Evolutionary conservation across 2,329 filamentous ascomycete genomes (phyloP).

Genomic region (Verticillium klebahnii): DNA sequence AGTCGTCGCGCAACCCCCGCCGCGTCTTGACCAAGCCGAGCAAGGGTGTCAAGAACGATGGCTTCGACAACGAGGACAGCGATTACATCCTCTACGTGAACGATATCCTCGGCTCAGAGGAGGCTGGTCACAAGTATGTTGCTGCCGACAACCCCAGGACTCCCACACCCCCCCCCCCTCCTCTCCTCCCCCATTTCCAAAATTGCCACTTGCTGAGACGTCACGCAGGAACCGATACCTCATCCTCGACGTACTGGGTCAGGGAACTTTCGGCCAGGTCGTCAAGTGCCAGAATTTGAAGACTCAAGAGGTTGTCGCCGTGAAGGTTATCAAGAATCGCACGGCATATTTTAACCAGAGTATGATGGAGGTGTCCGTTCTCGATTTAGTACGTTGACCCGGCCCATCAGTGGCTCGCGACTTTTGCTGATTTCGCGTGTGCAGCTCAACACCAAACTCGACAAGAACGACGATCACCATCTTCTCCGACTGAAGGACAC

Average conservation of each 20-base stretch:
- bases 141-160: neutral
- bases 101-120: conserved; percentile 95
- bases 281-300: conserved; percentile 99
- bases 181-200: too few relatives aligned
- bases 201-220: neutral
- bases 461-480: conserved; percentile 99
- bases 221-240: conserved; percentile 77
- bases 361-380: conserved; percentile 99
- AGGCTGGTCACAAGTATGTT: conserved; percentile 90
- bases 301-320: conserved; percentile 95
- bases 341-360: conserved; percentile 99
- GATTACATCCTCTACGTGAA: conserved; percentile 99
- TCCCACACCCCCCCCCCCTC: too few relatives aligned
- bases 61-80: conserved; percentile 97
- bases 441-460: conserved; percentile 93
- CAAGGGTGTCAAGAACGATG: conserved; percentile 97
- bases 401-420: neutral
- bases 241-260: conserved; percentile 92
- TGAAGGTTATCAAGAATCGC: conserved; percentile 98
- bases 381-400: conserved; percentile 69
- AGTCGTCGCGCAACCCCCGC: conserved; percentile 92
- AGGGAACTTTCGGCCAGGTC: conserved; percentile 97
- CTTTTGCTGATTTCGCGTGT: conserved; percentile 2
- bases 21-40: conserved; percentile 96
- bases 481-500: conserved; percentile 92